Conservation (phyloP, 2,329 filamentous ascomycete genomes). For the Septoria linicola region DNA sequence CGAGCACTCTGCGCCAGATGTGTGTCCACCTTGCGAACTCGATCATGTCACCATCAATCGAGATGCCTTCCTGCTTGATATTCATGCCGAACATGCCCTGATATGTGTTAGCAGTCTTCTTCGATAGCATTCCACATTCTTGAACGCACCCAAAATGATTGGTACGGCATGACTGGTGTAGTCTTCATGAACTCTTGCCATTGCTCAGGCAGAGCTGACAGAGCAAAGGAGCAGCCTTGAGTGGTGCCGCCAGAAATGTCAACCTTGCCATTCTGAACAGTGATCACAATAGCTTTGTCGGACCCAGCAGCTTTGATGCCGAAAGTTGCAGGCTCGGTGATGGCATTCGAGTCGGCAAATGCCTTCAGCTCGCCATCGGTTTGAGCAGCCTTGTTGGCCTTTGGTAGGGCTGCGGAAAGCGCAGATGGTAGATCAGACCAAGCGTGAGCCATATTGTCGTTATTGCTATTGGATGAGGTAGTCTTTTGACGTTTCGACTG, state of each 20-base stretch:
- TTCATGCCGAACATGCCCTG: slow-evolving; percentile 46
- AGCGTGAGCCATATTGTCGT: slow-evolving; percentile 30
- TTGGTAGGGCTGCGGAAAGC: slow-evolving; percentile 28
- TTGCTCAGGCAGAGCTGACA: slow-evolving; percentile 47
- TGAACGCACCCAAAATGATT: slow-evolving; percentile 47
- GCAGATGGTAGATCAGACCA: slow-evolving; percentile 35
- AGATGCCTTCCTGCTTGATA: slow-evolving; percentile 50
- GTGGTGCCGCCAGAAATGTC: slow-evolving; percentile 29
- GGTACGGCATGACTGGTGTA: slow-evolving; percentile 46
- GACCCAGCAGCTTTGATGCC: slow-evolving; percentile 36
- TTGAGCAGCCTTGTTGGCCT: slow-evolving; percentile 31
- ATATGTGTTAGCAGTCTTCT: slow-evolving; percentile 17
- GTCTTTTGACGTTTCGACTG: slow-evolving; percentile 25
- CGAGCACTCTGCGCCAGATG: slow-evolving; percentile 50
- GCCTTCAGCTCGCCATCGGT: slow-evolving; percentile 35
- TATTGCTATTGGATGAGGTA: slow-evolving; percentile 4
- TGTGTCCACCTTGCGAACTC: slow-evolving; percentile 48
- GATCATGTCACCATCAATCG: slow-evolving; percentile 48
- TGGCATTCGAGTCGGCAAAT: slow-evolving; percentile 36
- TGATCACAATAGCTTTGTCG: slow-evolving; percentile 33
- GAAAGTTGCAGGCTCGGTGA: slow-evolving; percentile 33
- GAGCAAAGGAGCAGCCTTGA: slow-evolving; percentile 37
- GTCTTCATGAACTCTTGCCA: slow-evolving; percentile 49
- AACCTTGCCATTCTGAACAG: slow-evolving; percentile 34
- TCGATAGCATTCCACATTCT: no score